These are phyloP conservation scores for Pythium phragmitis DNA, from an alignment of 352 stramenopile genomes.

Conservation along the genomic window DNA sequence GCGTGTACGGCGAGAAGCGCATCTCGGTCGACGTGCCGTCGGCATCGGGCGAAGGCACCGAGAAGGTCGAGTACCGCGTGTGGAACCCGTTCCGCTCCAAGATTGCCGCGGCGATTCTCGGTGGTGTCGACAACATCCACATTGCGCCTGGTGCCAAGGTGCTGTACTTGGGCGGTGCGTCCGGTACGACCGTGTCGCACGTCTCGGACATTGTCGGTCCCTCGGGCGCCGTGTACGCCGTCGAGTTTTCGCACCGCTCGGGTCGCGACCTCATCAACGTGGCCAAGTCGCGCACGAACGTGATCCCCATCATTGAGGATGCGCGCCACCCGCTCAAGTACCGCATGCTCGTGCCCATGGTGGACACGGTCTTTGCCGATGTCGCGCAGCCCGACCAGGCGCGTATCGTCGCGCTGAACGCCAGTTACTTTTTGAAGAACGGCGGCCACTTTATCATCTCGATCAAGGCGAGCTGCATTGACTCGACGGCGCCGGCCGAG, in stretches of 20 bases:
- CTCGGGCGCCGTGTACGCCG: slow-evolving; percentile 96
- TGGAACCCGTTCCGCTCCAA: slow-evolving; percentile 99
- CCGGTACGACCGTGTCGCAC: slow-evolving; percentile 98
- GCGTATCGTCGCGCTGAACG: slow-evolving; percentile 98
- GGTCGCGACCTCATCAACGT: slow-evolving; percentile 99
- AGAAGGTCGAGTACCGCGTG: slow-evolving; percentile 99
- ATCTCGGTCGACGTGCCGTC: slow-evolving; percentile 97
- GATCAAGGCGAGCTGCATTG: slow-evolving; percentile 99
- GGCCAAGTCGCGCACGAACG: slow-evolving; percentile 98
- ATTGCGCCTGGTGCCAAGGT: slow-evolving; percentile 98
- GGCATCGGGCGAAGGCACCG: slow-evolving; percentile 84
- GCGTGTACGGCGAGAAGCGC: slow-evolving; percentile 99
- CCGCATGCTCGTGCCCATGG: slow-evolving; percentile 98
- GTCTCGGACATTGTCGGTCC: slow-evolving; percentile 99
- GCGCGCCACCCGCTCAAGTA: slow-evolving; percentile 98
- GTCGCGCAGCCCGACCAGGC: slow-evolving; percentile 99
- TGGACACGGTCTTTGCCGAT: slow-evolving; percentile 99
- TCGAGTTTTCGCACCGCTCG: slow-evolving; percentile 99
- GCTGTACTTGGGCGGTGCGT: slow-evolving; percentile 98
- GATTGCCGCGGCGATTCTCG: slow-evolving; percentile 97
- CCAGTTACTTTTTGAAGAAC: slow-evolving; percentile 99
- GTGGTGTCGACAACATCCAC: slow-evolving; percentile 99
- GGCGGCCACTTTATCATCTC: slow-evolving; percentile 99
- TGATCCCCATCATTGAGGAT: slow-evolving; percentile 99
- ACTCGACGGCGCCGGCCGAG: slow-evolving; percentile 98